Conservation (phyloP, 495 filamentous ascomycete species). For the Xylaria scruposa region DNA sequence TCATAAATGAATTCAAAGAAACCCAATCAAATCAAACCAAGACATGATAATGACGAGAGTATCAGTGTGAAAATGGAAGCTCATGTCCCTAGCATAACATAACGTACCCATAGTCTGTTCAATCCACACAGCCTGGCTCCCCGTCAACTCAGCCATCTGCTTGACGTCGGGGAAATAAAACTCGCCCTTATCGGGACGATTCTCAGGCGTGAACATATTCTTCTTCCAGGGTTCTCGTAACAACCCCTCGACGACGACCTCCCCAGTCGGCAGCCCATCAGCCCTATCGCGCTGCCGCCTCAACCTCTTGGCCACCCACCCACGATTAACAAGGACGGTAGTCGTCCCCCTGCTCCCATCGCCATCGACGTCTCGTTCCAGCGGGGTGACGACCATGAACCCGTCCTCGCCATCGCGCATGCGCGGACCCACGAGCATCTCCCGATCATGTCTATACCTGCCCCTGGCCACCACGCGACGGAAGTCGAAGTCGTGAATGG, state of each 20-base stretch:
- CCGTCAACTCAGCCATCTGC: constrained; percentile 88
- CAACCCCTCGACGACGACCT: constrained; percentile 81
- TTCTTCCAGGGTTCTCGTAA: constrained; percentile 91
- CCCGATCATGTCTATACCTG: constrained; percentile 79
- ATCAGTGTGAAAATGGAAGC: neutral
- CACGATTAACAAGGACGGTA: constrained; percentile 82
- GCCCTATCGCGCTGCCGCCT: constrained; percentile 66
- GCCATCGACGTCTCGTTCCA: constrained; percentile 66
- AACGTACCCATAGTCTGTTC: constrained; percentile 90
- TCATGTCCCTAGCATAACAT: neutral
- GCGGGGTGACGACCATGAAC: constrained; percentile 86
- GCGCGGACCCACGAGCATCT: constrained; percentile 94
- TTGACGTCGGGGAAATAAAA: constrained; percentile 95
- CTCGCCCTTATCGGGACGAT: constrained; percentile 77
- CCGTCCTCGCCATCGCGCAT: constrained; percentile 89
- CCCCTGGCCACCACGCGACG: constrained; percentile 82
- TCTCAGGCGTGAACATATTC: constrained; percentile 96
- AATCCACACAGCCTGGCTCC: constrained; percentile 89
- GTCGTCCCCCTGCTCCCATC: constrained; percentile 42
- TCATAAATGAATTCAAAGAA: constrained; percentile 24
- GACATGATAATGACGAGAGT: neutral
- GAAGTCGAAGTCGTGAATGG: constrained; percentile 90
- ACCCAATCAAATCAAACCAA: constrained; percentile 1
- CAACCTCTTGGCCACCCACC: constrained; percentile 83
- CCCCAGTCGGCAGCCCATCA: constrained; percentile 65